Percentiles rank a stretch among this genome's conserved stretches.
Conservation (phyloP, 1,284 basidiomycete genomes). For the Acaromyces ingoldii region DNA sequence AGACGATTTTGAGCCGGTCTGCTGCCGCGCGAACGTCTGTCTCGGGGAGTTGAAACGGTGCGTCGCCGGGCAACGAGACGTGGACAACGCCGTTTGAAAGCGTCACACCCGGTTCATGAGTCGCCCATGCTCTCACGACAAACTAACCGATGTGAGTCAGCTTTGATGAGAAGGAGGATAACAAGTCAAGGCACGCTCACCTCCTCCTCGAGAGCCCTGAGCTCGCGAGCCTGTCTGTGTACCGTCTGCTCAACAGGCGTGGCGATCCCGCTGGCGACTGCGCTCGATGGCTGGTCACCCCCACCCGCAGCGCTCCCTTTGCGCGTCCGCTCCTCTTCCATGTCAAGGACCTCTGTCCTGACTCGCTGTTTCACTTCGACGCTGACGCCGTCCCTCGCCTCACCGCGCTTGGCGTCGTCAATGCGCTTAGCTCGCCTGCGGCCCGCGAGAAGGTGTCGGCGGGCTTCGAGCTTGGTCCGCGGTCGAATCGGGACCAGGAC, state of each 20-base stretch:
- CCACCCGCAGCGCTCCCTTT: not conserved
- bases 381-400: constrained; percentile 27
- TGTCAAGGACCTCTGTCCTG: constrained; percentile 25
- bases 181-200: no score
- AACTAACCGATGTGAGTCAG: no score
- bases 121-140: constrained; percentile 1
- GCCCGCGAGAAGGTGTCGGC: constrained; percentile 52
- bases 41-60: not conserved
- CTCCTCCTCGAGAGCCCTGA: no score
- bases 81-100: not conserved
- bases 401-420: constrained; percentile 27
- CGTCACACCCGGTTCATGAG: not conserved
- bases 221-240: no score
- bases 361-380: constrained; percentile 29
- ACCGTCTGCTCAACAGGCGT: no score
- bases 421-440: constrained; percentile 49
- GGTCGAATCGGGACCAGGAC: constrained; percentile 42
- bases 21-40: not conserved
- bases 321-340: not conserved
- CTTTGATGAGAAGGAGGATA: no score
- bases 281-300: not conserved
- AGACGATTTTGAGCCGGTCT: not conserved
- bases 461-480: constrained; percentile 45
- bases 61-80: constrained; percentile 5
- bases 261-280: not conserved